phyloP scores from a whole-genome alignment of 2,329 filamentous ascomycete genomes.

The Neophaeococcomyces aloes region DNA sequence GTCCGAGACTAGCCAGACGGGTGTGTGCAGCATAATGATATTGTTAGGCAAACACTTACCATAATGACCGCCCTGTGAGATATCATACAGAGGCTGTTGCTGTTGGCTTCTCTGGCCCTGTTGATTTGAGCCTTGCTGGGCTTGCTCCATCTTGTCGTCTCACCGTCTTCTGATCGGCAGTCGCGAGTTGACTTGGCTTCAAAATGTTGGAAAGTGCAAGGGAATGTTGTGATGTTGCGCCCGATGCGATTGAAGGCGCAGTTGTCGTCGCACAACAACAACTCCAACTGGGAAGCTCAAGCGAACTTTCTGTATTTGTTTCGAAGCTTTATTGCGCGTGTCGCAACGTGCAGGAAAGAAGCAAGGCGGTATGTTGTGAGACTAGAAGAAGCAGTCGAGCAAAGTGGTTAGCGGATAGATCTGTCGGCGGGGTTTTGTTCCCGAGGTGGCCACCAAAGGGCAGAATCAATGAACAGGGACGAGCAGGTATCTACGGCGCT shows the following conservation, averaged over 20 bases:
- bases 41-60: slow-evolving; percentile 10
- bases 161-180: neutral
- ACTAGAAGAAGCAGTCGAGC: neutral
- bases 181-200: neutral
- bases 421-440: slow-evolving; percentile 2
- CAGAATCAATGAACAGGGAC: neutral
- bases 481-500: neutral
- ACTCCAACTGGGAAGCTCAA: neutral
- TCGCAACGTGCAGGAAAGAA: no score
- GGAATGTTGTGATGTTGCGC: neutral
- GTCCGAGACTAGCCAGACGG: neutral
- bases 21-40: slow-evolving; percentile 4
- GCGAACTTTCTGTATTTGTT: neutral
- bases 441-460: neutral
- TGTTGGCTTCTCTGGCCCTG: slow-evolving; percentile 1
- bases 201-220: neutral
- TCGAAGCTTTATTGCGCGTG: neutral
- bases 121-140: slow-evolving; percentile 5
- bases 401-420: slow-evolving; percentile 7
- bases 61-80: slow-evolving; percentile 45
- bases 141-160: slow-evolving; percentile 3
- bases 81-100: slow-evolving; percentile 8
- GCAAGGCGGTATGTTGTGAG: no score
- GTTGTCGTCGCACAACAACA: neutral
- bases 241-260: neutral